Conservation (phyloP, 306 rosid species). For the Phaseolus lunatus region DNA sequence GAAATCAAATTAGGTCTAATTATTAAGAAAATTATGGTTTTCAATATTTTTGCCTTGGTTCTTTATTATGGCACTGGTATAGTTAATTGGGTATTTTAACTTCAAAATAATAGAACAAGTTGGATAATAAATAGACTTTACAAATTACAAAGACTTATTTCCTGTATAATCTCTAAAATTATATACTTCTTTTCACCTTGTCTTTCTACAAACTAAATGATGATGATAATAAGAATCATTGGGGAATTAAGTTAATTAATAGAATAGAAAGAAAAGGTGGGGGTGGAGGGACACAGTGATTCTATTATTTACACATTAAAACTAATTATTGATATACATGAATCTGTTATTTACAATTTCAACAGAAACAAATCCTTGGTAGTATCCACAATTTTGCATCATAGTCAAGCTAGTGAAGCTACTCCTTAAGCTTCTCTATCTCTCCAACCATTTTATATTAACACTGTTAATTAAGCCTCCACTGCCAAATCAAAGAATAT, state of each 20-base stretch:
- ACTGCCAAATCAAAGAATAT: conserved; percentile 71
- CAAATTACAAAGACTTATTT: too few species aligned
- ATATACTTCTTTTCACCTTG: too few species aligned
- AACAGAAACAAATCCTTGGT: conserved; percentile 53
- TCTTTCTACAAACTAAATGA: too few species aligned
- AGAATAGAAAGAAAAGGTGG: conserved; percentile 27
- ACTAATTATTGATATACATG: conserved; percentile 60
- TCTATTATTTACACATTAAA: conserved; percentile 69
- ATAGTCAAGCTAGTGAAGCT: conserved; percentile 43
- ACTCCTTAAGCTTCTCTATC: conserved; percentile 67
- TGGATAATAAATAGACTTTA: background rate
- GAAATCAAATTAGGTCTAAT: too few species aligned
- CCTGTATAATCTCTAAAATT: too few species aligned
- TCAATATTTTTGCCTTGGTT: too few species aligned
- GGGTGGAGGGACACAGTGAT: conserved; percentile 27
- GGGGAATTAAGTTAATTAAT: conserved; percentile 46
- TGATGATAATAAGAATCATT: background rate
- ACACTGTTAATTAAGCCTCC: conserved; percentile 64
- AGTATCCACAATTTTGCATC: conserved; percentile 55
- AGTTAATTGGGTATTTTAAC: background rate
- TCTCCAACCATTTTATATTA: conserved; percentile 58
- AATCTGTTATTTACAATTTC: conserved; percentile 70
- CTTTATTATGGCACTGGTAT: background rate
- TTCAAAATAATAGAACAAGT: background rate
- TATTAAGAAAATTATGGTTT: too few species aligned